Conservation (phyloP, 2,329 filamentous ascomycete species). For the Tolypocladium nubicola region DNA sequence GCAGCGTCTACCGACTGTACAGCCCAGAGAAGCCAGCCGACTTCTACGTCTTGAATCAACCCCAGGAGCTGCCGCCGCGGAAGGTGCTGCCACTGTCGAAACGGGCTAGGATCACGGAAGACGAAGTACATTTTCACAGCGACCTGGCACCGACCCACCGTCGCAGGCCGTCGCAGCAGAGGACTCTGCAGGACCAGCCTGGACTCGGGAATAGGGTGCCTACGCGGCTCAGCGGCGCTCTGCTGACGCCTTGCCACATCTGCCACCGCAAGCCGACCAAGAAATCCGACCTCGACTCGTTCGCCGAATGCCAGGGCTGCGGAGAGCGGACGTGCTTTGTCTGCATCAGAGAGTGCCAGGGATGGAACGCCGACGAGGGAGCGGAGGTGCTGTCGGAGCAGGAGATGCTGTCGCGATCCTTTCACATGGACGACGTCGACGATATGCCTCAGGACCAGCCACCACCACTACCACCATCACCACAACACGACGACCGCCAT, state of each 20-base stretch:
- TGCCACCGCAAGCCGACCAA: constrained; percentile 56
- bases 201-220: constrained; percentile 3
- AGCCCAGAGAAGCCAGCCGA: constrained; percentile 13
- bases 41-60: constrained; percentile 15
- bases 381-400: constrained; percentile 17
- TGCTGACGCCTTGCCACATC: constrained; percentile 51
- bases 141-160: constrained; percentile 9
- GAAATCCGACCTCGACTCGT: constrained; percentile 55
- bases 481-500: constrained; percentile 1
- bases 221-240: constrained; percentile 7
- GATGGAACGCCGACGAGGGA: constrained; percentile 24
- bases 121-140: constrained; percentile 10
- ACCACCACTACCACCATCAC: neutral
- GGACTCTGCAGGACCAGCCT: constrained; percentile 10
- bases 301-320: constrained; percentile 53
- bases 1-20: constrained; percentile 14
- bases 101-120: constrained; percentile 17
- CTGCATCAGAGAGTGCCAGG: constrained; percentile 54
- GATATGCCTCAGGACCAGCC: constrained; percentile 8
- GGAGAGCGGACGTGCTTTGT: constrained; percentile 54
- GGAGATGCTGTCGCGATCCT: constrained; percentile 30
- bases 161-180: constrained; percentile 14
- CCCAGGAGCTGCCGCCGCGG: constrained; percentile 14
- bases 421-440: constrained; percentile 40
- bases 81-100: constrained; percentile 20